Conservation (phyloP, 164 flowering plant species). For the Tinospora cordifolia region DNA sequence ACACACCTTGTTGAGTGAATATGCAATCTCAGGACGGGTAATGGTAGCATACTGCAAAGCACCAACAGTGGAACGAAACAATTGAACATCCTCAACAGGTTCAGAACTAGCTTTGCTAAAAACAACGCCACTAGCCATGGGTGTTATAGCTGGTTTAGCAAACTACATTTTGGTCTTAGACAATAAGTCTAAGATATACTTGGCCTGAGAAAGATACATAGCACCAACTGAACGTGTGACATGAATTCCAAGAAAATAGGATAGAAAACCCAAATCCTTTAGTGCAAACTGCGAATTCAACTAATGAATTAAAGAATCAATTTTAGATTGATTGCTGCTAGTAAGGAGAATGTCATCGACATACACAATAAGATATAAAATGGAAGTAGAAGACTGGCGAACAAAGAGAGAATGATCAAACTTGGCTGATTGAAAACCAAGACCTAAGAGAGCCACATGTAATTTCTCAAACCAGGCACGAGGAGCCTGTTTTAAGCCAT, state of each 20-base stretch:
- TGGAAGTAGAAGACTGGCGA: no score
- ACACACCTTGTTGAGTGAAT: background rate
- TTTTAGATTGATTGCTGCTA: no score
- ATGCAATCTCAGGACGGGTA: background rate
- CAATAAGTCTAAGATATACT: background rate
- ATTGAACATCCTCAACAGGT: background rate
- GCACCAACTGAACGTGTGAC: background rate
- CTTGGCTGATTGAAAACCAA: background rate
- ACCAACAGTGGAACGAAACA: background rate
- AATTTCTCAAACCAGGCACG: background rate
- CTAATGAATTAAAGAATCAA: no score
- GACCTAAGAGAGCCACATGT: background rate
- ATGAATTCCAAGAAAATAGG: background rate
- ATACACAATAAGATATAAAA: background rate
- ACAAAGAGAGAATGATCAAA: background rate
- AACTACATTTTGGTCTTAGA: background rate
- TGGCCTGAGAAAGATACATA: background rate
- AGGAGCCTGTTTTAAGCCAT: conserved; percentile 4
- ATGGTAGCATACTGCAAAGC: background rate
- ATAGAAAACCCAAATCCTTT: background rate
- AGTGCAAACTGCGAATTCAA: no score
- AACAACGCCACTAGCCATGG: background rate
- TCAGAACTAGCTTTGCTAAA: no score
- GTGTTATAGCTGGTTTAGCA: background rate
- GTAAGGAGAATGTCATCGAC: background rate